These are phyloP conservation scores for Trypanosoma avium DNA, from an alignment of 208 protist species.

Conservation along the genomic window DNA sequence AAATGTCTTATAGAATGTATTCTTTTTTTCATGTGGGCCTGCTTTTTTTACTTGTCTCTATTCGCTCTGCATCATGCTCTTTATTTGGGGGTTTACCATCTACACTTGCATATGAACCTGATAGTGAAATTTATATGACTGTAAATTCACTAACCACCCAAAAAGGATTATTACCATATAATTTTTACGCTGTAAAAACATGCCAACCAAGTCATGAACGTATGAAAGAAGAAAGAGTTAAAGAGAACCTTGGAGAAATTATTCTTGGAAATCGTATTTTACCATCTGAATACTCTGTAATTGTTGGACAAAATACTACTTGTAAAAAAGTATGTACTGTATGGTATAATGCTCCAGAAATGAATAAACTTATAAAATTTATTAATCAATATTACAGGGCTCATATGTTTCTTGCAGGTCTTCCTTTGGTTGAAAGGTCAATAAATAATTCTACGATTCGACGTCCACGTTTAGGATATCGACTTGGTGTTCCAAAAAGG, in stretches of 20 bases:
- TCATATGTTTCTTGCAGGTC: conserved; percentile 67
- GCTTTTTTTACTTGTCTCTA: background rate
- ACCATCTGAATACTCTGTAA: conserved; percentile 86
- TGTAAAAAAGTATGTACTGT: conserved; percentile 45
- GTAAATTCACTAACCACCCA: conserved; percentile 92
- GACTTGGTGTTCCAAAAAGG: conserved; percentile 22
- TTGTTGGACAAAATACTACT: conserved; percentile 29
- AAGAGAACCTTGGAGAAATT: conserved; percentile 94
- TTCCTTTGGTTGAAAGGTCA: conserved; percentile 41
- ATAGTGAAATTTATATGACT: conserved; percentile 26
- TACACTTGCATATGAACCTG: conserved; percentile 17
- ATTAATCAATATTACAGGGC: conserved; percentile 52
- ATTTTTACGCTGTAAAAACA: conserved; percentile 93
- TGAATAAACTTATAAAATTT: conserved; percentile 32
- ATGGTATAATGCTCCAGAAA: conserved; percentile 23
- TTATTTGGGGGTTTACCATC: conserved; percentile 13
- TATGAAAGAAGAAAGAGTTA: conserved; percentile 28
- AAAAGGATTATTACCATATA: conserved; percentile 90
- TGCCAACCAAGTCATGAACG: conserved; percentile 57
- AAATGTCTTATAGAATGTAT: background rate
- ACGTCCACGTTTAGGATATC: conserved; percentile 31
- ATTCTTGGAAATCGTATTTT: conserved; percentile 93
- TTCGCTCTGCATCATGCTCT: conserved; percentile 1
- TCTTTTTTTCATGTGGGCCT: background rate
- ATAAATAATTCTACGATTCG: too few species aligned